A percentile compares a stretch with the other conserved stretches of the same genome.
Conservation (phyloP, 2,329 filamentous ascomycete species). For the Macrophomina phaseolina region DNA sequence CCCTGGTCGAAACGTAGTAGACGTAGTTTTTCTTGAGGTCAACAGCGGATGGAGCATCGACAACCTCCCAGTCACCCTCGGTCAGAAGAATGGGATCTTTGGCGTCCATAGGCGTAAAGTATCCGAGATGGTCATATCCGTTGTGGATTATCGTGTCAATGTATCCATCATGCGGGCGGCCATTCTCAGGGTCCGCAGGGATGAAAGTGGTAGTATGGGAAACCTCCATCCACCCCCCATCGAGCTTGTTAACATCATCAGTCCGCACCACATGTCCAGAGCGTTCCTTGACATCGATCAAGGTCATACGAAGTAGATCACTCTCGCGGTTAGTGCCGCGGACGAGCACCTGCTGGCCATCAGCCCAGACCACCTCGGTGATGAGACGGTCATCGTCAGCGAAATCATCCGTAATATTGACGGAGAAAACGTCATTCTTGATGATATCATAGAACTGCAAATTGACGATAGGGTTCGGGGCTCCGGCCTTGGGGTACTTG, state of each 20-base stretch:
- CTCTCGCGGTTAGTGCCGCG: slow-evolving; percentile 95
- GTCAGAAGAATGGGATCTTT: slow-evolving; percentile 84
- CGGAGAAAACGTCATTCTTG: slow-evolving; percentile 77
- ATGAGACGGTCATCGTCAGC: slow-evolving; percentile 83
- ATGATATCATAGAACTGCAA: slow-evolving; percentile 86
- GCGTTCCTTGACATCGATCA: slow-evolving; percentile 78
- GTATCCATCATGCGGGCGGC: slow-evolving; percentile 83
- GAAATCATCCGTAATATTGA: slow-evolving; percentile 79
- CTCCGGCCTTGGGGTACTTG: slow-evolving; percentile 96
- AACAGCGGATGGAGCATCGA: slow-evolving; percentile 80
- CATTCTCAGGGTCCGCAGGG: slow-evolving; percentile 78
- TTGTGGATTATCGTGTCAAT: slow-evolving; percentile 88
- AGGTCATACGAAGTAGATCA: slow-evolving; percentile 83
- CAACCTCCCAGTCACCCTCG: slow-evolving; percentile 90
- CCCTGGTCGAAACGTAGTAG: slow-evolving; percentile 88
- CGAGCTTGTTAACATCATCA: slow-evolving; percentile 79
- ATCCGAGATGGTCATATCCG: slow-evolving; percentile 88
- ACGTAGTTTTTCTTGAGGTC: slow-evolving; percentile 85
- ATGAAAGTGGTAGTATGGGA: slow-evolving; percentile 85
- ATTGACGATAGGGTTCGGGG: slow-evolving; percentile 89
- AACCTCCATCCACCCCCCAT: slow-evolving; percentile 97
- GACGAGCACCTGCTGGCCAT: slow-evolving; percentile 77
- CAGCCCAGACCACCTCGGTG: slow-evolving; percentile 91
- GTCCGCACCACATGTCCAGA: slow-evolving; percentile 79
- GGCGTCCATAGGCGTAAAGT: slow-evolving; percentile 88